A percentile compares a stretch with the other conserved stretches of the same genome.
These are phyloP conservation scores for Cystofilobasidium capitatum DNA, from an alignment of 768 basidiomycete genomes.

Conservation along the genomic window DNA sequence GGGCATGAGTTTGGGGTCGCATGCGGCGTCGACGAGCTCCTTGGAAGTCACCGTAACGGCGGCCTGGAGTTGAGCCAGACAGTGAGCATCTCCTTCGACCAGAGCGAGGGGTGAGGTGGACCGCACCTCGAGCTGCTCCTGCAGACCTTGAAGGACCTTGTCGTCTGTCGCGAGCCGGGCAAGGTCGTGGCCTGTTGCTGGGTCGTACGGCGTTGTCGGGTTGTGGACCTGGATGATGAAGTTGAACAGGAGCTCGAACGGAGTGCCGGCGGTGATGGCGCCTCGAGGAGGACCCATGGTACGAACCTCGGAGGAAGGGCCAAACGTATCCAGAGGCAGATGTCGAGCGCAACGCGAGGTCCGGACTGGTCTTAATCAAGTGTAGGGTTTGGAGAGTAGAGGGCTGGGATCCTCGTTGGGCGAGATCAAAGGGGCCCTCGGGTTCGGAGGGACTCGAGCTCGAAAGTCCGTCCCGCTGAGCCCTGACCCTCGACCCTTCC, in stretches of 20 bases:
- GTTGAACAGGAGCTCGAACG: background rate
- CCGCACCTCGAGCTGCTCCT: background rate
- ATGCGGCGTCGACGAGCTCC: background rate
- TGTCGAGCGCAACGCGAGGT: no score
- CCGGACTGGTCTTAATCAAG: no score
- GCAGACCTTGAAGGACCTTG: background rate
- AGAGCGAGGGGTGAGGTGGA: background rate
- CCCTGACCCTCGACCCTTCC: no score
- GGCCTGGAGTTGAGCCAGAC: background rate
- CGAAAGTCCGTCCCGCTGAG: no score
- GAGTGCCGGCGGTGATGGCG: background rate
- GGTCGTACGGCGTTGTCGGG: background rate
- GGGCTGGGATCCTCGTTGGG: no score
- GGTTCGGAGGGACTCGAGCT: no score
- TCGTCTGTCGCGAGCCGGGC: background rate
- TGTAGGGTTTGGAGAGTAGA: no score
- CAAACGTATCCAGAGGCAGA: no score
- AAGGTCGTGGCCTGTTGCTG: background rate
- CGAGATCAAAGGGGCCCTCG: no score
- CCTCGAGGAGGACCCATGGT: no score
- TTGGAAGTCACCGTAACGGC: background rate
- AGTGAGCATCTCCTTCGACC: no score
- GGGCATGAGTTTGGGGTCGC: background rate
- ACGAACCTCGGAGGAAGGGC: no score
- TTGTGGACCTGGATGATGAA: background rate